Evolutionary conservation across 805 yeast genomes (phyloP).

Genomic region (Myxozyma melibiosi): DNA sequence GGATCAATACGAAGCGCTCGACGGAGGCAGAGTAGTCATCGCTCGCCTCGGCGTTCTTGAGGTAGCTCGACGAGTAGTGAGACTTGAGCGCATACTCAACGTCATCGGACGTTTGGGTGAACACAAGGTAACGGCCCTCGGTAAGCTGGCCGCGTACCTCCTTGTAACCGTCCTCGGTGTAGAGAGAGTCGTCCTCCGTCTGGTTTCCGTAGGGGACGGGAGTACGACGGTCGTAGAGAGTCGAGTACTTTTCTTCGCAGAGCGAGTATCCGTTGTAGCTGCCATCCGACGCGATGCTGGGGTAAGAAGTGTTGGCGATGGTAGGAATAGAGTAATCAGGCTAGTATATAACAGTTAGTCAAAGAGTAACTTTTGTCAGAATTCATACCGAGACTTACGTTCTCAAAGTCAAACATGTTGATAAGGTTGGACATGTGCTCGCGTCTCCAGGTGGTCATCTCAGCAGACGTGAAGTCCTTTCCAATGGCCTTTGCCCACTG

Average conservation of each 20-base stretch:
- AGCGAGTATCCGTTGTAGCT: constrained; percentile 10
- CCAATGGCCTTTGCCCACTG: constrained; percentile 33
- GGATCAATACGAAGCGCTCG: constrained; percentile 15
- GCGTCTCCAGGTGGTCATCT: constrained; percentile 35
- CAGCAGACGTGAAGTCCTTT: constrained; percentile 16
- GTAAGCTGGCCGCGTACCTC: constrained; percentile 33
- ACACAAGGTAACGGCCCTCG: constrained; percentile 35
- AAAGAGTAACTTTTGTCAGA: background rate
- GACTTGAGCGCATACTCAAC: background rate
- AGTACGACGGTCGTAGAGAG: constrained; percentile 17
- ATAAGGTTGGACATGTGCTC: constrained; percentile 34
- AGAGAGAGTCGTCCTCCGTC: constrained; percentile 19
- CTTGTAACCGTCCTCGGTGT: constrained; percentile 34
- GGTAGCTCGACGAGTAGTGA: constrained; percentile 1
- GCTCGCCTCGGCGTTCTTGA: background rate
- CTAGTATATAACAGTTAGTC: background rate
- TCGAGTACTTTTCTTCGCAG: constrained; percentile 19
- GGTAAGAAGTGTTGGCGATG: constrained; percentile 21
- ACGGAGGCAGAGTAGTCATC: background rate
- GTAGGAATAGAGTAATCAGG: constrained; percentile 29
- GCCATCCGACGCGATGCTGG: constrained; percentile 17
- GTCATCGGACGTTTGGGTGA: constrained; percentile 1
- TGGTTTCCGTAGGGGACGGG: constrained; percentile 36
- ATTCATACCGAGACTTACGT: background rate
- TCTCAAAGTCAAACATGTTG: constrained; percentile 33